Evolutionary conservation across 2,329 filamentous ascomycete genomes (phyloP).

Genomic region (Diaporthe nobilis): DNA sequence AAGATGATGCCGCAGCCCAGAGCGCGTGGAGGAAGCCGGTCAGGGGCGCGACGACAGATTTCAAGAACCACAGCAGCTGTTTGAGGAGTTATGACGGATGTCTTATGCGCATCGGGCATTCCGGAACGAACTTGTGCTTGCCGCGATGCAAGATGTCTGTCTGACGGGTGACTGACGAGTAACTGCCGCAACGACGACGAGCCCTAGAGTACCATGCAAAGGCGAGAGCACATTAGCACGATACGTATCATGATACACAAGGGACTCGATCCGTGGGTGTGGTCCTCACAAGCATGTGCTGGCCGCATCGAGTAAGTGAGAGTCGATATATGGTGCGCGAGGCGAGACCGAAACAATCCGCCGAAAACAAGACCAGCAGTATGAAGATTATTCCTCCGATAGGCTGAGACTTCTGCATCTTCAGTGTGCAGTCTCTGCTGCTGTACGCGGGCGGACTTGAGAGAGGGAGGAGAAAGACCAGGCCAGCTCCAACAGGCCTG

Average conservation of each 20-base stretch:
- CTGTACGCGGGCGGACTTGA: background rate
- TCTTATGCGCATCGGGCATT: constrained; percentile 17
- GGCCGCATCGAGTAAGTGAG: constrained; percentile 12
- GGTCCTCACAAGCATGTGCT: background rate
- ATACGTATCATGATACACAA: constrained; percentile 10
- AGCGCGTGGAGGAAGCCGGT: constrained; percentile 29
- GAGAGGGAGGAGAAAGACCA: constrained; percentile 10
- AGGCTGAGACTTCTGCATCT: constrained; percentile 15
- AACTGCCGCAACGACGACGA: constrained; percentile 15
- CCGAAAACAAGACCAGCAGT: background rate
- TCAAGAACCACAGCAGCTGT: constrained; percentile 22
- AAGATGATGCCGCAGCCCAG: constrained; percentile 29
- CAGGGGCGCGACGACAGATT: constrained; percentile 21
- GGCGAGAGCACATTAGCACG: constrained; percentile 4
- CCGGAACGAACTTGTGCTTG: constrained; percentile 16
- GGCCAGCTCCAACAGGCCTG: constrained; percentile 1
- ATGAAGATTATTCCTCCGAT: background rate
- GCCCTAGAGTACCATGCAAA: background rate
- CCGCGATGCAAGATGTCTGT: constrained; percentile 32
- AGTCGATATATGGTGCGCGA: background rate
- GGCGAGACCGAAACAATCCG: background rate
- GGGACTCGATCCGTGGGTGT: background rate
- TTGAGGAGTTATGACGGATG: constrained; percentile 16
- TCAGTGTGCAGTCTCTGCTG: background rate
- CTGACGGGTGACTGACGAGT: constrained; percentile 25